phyloP scores from a whole-genome alignment of 2,329 filamentous ascomycete species.

The Aphanocladium album region DNA sequence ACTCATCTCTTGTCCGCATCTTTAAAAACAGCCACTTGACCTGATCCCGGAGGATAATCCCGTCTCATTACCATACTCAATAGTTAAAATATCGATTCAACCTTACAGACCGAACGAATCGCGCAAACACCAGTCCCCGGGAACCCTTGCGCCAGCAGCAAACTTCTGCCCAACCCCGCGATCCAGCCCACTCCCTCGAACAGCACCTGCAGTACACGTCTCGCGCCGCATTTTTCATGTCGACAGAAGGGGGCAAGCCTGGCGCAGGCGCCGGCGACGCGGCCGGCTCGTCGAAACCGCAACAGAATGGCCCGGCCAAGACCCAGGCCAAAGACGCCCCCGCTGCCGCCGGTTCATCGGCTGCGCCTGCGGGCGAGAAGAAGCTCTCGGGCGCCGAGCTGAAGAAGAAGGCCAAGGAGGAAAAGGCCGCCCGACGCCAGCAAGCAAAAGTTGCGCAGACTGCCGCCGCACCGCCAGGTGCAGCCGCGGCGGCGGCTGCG shows the following conservation, averaged over 20 bases:
- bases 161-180: neutral
- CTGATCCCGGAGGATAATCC: neutral
- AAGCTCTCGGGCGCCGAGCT: constrained; percentile 72
- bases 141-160: neutral
- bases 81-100: no score
- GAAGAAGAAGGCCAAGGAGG: constrained; percentile 85
- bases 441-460: constrained; percentile 57
- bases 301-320: constrained; percentile 21
- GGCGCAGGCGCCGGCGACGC: constrained; percentile 22
- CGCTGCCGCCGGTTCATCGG: constrained; percentile 6
- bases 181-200: constrained; percentile 16
- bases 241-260: constrained; percentile 27
- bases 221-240: constrained; percentile 21
- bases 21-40: neutral
- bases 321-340: constrained; percentile 19
- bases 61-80: neutral
- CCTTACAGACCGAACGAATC: neutral
- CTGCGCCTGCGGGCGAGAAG: constrained; percentile 30
- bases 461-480: constrained; percentile 35
- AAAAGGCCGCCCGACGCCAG: constrained; percentile 82
- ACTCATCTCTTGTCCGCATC: neutral
- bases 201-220: constrained; percentile 7
- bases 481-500: constrained; percentile 30
- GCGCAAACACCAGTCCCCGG: neutral
- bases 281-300: constrained; percentile 19